Evolutionary conservation across 495 filamentous ascomycete genomes (phyloP).

Genomic region (Neurospora intermedia): DNA sequence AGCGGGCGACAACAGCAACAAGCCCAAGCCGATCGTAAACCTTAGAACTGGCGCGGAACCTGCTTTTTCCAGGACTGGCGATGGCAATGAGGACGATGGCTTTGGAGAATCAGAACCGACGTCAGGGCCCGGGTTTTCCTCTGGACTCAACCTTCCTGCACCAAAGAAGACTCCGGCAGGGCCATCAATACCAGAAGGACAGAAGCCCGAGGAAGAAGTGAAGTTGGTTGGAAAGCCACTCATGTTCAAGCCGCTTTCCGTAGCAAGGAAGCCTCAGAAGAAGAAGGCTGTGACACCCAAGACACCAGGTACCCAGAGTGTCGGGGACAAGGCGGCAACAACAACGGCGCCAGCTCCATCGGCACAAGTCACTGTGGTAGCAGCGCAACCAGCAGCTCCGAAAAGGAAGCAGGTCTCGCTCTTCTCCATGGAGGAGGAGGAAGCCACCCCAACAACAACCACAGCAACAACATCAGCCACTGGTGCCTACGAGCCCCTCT

Average conservation of each 20-base stretch:
- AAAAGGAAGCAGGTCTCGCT: constrained; percentile 32
- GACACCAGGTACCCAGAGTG: background rate
- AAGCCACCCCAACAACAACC: background rate
- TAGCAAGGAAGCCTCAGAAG: constrained; percentile 43
- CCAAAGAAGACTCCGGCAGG: constrained; percentile 16
- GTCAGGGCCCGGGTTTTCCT: background rate
- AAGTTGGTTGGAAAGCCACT: constrained; percentile 65
- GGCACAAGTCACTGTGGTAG: background rate
- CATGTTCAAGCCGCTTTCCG: constrained; percentile 83
- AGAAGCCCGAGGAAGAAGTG: constrained; percentile 45
- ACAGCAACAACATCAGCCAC: constrained; percentile 5
- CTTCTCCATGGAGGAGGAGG: constrained; percentile 34
- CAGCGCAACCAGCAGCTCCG: constrained; percentile 12
- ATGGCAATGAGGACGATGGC: constrained; percentile 15
- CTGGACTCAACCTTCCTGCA: constrained; percentile 17
- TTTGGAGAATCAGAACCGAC: constrained; percentile 6
- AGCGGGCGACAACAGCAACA: constrained; percentile 22
- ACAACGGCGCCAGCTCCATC: background rate
- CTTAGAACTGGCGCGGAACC: constrained; percentile 72
- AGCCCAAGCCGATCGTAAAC: constrained; percentile 44
- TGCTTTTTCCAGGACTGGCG: constrained; percentile 56
- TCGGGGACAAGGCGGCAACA: background rate
- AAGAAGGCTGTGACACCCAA: constrained; percentile 9
- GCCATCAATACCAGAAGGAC: constrained; percentile 32
- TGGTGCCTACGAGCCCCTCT: constrained; percentile 34